phyloP scores from a whole-genome alignment of 2,329 filamentous ascomycete species.

The Fusarium sp. region DNA sequence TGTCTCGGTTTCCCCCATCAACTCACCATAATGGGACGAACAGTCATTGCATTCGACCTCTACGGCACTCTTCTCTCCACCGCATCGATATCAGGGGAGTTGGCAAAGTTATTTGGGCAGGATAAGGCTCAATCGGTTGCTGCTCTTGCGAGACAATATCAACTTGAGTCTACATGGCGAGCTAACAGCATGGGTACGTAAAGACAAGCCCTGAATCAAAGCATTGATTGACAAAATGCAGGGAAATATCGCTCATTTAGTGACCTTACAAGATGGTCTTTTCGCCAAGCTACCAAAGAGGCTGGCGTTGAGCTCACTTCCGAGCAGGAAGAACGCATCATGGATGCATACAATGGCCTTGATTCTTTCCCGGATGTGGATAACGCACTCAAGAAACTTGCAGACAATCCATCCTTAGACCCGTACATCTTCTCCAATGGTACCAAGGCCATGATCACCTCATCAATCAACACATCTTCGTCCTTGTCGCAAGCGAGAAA shows the following conservation, averaged over 20 bases:
- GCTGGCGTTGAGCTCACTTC: conserved; percentile 60
- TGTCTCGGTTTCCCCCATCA: not conserved
- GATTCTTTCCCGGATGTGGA: conserved; percentile 74
- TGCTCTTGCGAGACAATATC: conserved; percentile 74
- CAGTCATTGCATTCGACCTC: conserved; percentile 77
- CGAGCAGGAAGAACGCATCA: conserved; percentile 63
- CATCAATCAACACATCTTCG: conserved; percentile 69
- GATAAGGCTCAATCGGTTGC: conserved; percentile 70
- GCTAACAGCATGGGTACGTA: conserved; percentile 78
- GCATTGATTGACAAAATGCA: conserved; percentile 49
- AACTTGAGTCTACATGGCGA: conserved; percentile 84
- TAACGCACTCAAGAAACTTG: conserved; percentile 64
- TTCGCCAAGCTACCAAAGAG: conserved; percentile 75
- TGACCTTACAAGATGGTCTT: conserved; percentile 71
- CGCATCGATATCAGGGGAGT: conserved; percentile 72
- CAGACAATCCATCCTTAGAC: conserved; percentile 56
- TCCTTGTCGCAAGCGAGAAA: conserved; percentile 51
- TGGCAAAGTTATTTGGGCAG: conserved; percentile 69
- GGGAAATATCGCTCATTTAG: conserved; percentile 66
- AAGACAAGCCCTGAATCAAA: not conserved
- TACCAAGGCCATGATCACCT: conserved; percentile 71
- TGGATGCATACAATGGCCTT: conserved; percentile 75
- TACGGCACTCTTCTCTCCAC: conserved; percentile 83
- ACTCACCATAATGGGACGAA: conserved; percentile 45
- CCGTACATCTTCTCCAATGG: conserved; percentile 80